Conservation (phyloP, 2,329 filamentous ascomycete genomes). For the Ilyonectria sp. region DNA sequence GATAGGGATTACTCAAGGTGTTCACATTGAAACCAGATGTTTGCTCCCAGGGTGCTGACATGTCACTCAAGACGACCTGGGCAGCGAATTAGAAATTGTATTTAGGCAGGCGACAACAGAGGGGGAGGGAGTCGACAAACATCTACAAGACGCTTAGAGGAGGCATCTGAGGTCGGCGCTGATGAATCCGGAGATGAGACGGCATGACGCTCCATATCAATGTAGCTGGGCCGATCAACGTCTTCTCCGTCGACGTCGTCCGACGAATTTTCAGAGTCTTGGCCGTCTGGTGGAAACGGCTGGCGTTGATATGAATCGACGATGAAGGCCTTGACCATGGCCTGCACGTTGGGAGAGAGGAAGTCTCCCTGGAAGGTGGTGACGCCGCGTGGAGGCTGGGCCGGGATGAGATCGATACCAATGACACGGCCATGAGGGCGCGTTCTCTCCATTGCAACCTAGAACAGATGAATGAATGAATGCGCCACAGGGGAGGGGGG, state of each 20-base stretch:
- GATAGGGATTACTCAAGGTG: slow-evolving; percentile 95
- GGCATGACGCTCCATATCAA: slow-evolving; percentile 73
- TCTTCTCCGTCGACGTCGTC: slow-evolving; percentile 44
- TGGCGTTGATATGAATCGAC: slow-evolving; percentile 64
- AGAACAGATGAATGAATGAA: slow-evolving; percentile 20
- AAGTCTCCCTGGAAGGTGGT: slow-evolving; percentile 97
- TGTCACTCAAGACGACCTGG: slow-evolving; percentile 94
- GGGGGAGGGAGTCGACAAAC: slow-evolving; percentile 55
- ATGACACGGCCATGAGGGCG: slow-evolving; percentile 84
- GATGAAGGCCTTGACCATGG: slow-evolving; percentile 83
- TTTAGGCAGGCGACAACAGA: background rate
- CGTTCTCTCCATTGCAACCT: slow-evolving; percentile 88
- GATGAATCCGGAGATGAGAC: slow-evolving; percentile 10
- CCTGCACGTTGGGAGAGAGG: slow-evolving; percentile 80
- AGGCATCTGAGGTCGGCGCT: slow-evolving; percentile 30
- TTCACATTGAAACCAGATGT: slow-evolving; percentile 84
- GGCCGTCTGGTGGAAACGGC: slow-evolving; percentile 19
- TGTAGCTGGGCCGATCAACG: slow-evolving; percentile 70
- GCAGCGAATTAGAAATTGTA: slow-evolving; percentile 32
- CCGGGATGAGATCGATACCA: slow-evolving; percentile 94
- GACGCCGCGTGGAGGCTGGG: slow-evolving; percentile 91
- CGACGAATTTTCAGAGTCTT: slow-evolving; percentile 15
- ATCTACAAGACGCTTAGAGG: slow-evolving; percentile 75
- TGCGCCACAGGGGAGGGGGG: background rate
- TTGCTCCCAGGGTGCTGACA: slow-evolving; percentile 97